Base-by-base conservation (phyloP, 2,329 filamentous ascomycete species). In the Myriosclerotinia scirpicola region DNA sequence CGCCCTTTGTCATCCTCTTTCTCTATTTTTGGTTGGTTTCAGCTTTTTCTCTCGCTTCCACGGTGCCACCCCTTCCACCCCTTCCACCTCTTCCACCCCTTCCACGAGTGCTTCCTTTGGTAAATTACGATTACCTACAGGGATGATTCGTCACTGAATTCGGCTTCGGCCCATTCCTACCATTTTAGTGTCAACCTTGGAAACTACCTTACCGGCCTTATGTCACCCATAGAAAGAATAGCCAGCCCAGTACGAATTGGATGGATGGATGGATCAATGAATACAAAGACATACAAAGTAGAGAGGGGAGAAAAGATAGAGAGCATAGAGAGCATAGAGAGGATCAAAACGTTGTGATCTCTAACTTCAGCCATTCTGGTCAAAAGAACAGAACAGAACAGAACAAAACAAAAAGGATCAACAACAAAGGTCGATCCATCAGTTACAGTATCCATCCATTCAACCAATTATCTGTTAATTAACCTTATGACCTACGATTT, bases 1-100 rank as follows among this genome's bases (percentile, higher is more conserved):
- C n/a, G n/a, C n/a, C n/a, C n/a, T n/a, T n/a, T n/a, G n/a, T n/a
- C n/a, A n/a, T n/a, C n/a, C n/a, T n/a, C n/a, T n/a, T n/a, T n/a
- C 30, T 44, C 54, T 58, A 58, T 58, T 44, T 30, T 58, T 58
- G 54, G 40, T 17, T n/a, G n/a, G n/a, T n/a, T n/a, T 58, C 55
- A 17, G 15, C 40, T 34, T 20, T 14, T n/a, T 38, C 20, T n/a
- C 36, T 22, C 53, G 3, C 42, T 44, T 44, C 42, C 42, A 4
- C 7, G 4, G 14, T 38, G 1, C 11, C 20, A 22, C 14, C 12
- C n/a, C 34, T 36, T 20, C 50, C 48, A 52, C 22, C 48, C 26
- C 26, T 34, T 50, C 20, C n/a, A 36, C n/a, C n/a, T n/a, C n/a
- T n/a, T n/a, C n/a, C n/a, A n/a, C n/a, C n/a, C n/a, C n/a, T n/a